Evolutionary conservation across 2,329 filamentous ascomycete species (phyloP), one percentile per base, ranked within the genome.

Genomic region (Colletotrichum tofieldiae): DNA sequence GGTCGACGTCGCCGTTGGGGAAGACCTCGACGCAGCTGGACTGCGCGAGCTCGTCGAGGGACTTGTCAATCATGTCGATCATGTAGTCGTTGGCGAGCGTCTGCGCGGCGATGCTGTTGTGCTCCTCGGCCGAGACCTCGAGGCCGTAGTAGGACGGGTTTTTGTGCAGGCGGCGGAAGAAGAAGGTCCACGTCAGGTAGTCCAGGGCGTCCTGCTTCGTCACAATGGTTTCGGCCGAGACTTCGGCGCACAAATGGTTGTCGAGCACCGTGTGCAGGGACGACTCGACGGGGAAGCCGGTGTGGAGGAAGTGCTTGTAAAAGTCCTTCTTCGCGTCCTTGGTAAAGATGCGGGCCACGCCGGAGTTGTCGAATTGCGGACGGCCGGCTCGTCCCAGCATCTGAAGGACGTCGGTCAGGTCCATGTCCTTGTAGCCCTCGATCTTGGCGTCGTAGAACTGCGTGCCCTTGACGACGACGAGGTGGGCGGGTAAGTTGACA

Each of bases 181-280:
- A 99, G 86, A 99, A 99, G 0, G 97, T 99, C 96, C 97, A 99
- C 0, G 96, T 99, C 65, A 99, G 85, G 79, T 99, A 99, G 82
- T 99, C 97, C 5, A 99, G 88, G 0, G 96, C 96, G 83, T 99
- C 96, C 82, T 99, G 96, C 82, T 98, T 98, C 11, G 95, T 97
- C 41, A 93, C 86, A 62, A 99, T 94, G 0, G 96, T 99, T 76
- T 94, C 95, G 0, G 96, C 94, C 0, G 95, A 97, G 7, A 98
- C 92, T 84, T 99, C 96, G 71, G 96, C 96, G 74, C 95, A 93
- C 81, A 99, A 88, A 88, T 99, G 97, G 85, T 99, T 98, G 83
- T 98, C 96, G 9, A 99, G 86, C 0, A 98, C 96, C 26, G 97
- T 98, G 82, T 99, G 96, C 49, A 99, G 87, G 0, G 95, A 97